Evolutionary conservation across 2,329 filamentous ascomycete species (phyloP), one percentile per base, ranked within the genome.

Genomic region (Metarhizium guizhouense): DNA sequence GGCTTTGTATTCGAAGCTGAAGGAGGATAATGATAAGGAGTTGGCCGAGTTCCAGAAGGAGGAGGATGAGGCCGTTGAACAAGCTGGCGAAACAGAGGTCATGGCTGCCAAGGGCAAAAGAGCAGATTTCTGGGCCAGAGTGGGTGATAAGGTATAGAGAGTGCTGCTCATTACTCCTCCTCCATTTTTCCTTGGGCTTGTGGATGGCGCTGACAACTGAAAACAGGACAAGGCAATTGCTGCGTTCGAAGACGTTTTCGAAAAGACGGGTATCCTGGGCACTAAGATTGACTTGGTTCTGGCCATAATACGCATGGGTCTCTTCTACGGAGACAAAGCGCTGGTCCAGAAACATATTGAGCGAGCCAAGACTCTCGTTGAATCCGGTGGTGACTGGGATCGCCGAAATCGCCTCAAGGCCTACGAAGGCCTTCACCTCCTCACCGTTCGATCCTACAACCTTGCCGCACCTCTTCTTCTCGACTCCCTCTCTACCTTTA

Each of bases 301-400:
- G 56, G 94, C 94, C 63, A 94, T 97, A 76, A 93, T 97, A 76
- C 90, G 94, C 58, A 86, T 96, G 70, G 91, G 89, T 40, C 81
- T 99, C 57, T 99, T 99, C 79, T 99, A 95, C 69, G 91, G 92
- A 62, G 94, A 99, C 74, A 92, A 91, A 74, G 72, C 87, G 45
- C 83, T 94, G 55, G 92, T 96, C 51, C 95, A 95, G 83, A 96
- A 95, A 81, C 89, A 90, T 58, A 83, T 97, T 50, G 91, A 96
- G 67, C 86, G 93, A 47, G 92, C 92, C 64, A 90, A 89, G 75
- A 82, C 88, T 3, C 80, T 99, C 52, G 92, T 99, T 38, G 94
- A 99, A 69, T 88, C 88, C 62, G 94, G 94, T 63, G 94, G 94
- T 71, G 94, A 99, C 74, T 99, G 94, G 94, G 94, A 99, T 72